Evolutionary conservation across 148 eudicot species (phyloP), one percentile per base, ranked within the genome.

Genomic region (Chenopodium quinoa): DNA sequence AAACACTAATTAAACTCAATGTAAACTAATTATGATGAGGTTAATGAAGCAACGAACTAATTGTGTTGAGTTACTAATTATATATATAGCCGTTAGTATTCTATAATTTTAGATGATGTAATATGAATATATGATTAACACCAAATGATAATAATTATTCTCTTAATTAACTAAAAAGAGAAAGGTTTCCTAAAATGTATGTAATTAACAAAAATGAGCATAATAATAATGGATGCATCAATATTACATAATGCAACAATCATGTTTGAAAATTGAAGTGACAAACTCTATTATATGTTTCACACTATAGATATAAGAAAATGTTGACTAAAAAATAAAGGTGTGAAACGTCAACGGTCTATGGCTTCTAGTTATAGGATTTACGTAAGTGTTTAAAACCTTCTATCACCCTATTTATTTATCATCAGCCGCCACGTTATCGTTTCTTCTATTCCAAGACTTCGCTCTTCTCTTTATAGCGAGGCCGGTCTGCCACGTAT

Each of bases 381-480:
- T n/a, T 23, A 63, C 14, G n/a, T 58, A 40, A 8, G 44, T 58
- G 3, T 58, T 62, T 62, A 6, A 1, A 62, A 20, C 66, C 72
- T 3, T 67, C 69, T 20, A 25, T 20, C 9, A 44, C 20, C 32
- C 4, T 78, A 6, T 69, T 52, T 40, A 40, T 40, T 40, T 40
- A 40, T 40, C 71, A 19, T 56, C 47, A 79, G 86, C 82, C 86
- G 82, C 86, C 86, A 83, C 82, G 79, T 83, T 79, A 75, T 75
- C 82, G 14, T 79, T 66, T 2, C 48, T 75, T 68, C 31, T 50
- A 23, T 63, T 29, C 9, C 80, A 70, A 52, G 32, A 14, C 13
- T 47, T 17, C 29, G 29, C 75, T 44, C 54, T 72, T 44, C 75
- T 44, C 54, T 72, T 44, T 25, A 44, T 37, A 25, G n/a, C 69